Conservation (phyloP, 345 rosid genomes). For the Erucastrum elatum region DNA sequence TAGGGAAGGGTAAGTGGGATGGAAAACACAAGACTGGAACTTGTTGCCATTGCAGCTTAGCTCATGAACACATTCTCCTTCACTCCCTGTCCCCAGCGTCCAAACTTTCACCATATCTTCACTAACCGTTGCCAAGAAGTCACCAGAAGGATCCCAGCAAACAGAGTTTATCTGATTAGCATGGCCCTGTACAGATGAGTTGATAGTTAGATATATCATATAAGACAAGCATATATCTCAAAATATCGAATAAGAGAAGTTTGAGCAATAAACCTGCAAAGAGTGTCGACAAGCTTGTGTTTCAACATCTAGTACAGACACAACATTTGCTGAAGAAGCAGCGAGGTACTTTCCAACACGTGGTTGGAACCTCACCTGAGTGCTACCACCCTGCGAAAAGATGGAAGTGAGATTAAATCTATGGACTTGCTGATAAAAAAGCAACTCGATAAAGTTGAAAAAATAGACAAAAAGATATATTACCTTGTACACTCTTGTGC, state of each 20-base stretch:
- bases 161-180: slow-evolving; percentile 76
- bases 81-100: slow-evolving; percentile 85
- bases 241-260: neutral
- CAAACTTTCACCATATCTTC: slow-evolving; percentile 94
- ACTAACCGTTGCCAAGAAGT: slow-evolving; percentile 81
- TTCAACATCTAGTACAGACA: slow-evolving; percentile 84
- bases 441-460: neutral
- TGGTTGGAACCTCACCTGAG: slow-evolving; percentile 91
- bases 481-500: slow-evolving; percentile 78
- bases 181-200: slow-evolving; percentile 58
- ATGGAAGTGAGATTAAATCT: no score
- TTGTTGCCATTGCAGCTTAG: slow-evolving; percentile 90
- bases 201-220: neutral
- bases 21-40: slow-evolving; percentile 87
- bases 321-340: slow-evolving; percentile 76
- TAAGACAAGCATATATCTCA: neutral
- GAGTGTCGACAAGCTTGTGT: slow-evolving; percentile 72
- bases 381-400: slow-evolving; percentile 71
- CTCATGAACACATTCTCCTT: slow-evolving; percentile 87
- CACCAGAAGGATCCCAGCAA: slow-evolving; percentile 95
- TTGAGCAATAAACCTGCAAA: slow-evolving; percentile 56
- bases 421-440: neutral
- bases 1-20: slow-evolving; percentile 65
- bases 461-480: slow-evolving; percentile 8
- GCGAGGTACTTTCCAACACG: slow-evolving; percentile 87